These are phyloP conservation scores for Neofusicoccum laricinum DNA, from an alignment of 2,329 filamentous ascomycete genomes.

Conservation along the genomic window DNA sequence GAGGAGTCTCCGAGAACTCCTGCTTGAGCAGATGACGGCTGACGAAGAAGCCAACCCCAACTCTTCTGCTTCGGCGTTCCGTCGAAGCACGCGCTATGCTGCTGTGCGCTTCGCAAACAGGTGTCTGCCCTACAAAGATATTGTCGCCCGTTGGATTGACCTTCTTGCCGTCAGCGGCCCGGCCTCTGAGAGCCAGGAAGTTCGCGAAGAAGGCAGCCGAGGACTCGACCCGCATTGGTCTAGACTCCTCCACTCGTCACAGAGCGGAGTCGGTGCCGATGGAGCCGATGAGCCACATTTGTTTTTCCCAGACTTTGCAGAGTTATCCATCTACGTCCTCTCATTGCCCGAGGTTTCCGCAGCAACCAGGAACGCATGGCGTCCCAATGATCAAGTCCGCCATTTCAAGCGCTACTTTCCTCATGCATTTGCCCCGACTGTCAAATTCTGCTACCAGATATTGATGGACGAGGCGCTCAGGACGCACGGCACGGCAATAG, in stretches of 20 bases:
- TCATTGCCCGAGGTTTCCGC: constrained; percentile 32
- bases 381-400: constrained; percentile 27
- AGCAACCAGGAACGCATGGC: constrained; percentile 25
- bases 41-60: constrained; percentile 16
- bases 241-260: constrained; percentile 52
- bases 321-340: constrained; percentile 47
- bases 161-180: constrained; percentile 72
- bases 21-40: constrained; percentile 34
- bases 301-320: constrained; percentile 43
- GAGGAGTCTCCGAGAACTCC: constrained; percentile 32
- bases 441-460: constrained; percentile 66
- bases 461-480: constrained; percentile 57
- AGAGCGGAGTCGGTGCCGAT: background rate
- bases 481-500: constrained; percentile 43
- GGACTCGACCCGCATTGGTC: constrained; percentile 81
- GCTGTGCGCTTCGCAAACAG: constrained; percentile 87
- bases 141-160: constrained; percentile 82
- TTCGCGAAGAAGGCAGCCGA: constrained; percentile 84
- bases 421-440: constrained; percentile 63
- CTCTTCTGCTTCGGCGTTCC: background rate
- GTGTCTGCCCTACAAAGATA: constrained; percentile 76
- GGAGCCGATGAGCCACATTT: constrained; percentile 16
- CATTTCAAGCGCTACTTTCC: constrained; percentile 33
- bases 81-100: constrained; percentile 69
- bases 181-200: constrained; percentile 69